Evolutionary conservation across 73 alveolate species (phyloP).

Genomic region (Paramecium caudatum): DNA sequence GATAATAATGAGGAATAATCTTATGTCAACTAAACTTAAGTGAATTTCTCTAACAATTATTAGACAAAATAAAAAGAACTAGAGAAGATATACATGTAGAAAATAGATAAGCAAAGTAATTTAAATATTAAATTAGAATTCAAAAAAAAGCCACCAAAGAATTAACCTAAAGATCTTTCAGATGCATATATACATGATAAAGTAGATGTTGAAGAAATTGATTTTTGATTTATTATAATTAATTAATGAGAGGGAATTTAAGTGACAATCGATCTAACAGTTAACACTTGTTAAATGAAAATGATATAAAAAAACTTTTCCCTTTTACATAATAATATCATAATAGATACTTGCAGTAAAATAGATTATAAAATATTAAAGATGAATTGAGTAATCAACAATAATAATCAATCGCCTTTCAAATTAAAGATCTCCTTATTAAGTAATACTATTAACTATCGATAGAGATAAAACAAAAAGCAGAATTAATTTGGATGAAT

Average conservation of each 20-base stretch:
- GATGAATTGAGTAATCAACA: not conserved
- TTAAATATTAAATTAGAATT: not conserved
- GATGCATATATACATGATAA: slow-evolving; percentile 52
- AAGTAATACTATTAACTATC: not conserved
- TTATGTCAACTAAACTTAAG: not conserved
- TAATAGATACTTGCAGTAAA: slow-evolving; percentile 17
- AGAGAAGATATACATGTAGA: not conserved
- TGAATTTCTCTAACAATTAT: not conserved
- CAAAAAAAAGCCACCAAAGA: slow-evolving; percentile 1
- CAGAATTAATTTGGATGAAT: slow-evolving; percentile 24
- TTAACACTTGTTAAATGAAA: slow-evolving; percentile 7
- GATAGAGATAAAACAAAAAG: slow-evolving; percentile 27
- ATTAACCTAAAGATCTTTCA: slow-evolving; percentile 33
- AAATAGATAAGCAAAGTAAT: not conserved
- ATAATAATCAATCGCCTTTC: not conserved
- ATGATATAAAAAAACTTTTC: slow-evolving; percentile 5
- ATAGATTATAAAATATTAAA: not conserved
- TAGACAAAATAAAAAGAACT: slow-evolving; percentile 3
- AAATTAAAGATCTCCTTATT: not conserved
- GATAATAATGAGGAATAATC: slow-evolving; percentile 6
- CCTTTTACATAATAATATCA: slow-evolving; percentile 4
- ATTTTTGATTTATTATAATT: slow-evolving; percentile 36
- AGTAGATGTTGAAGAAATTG: slow-evolving; percentile 44
- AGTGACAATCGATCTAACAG: slow-evolving; percentile 18
- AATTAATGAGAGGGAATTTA: not conserved